Evolutionary conservation across 805 yeast genomes (phyloP), one percentile per base, ranked within the genome.

Genomic region (Nakazawaea molendinolei): DNA sequence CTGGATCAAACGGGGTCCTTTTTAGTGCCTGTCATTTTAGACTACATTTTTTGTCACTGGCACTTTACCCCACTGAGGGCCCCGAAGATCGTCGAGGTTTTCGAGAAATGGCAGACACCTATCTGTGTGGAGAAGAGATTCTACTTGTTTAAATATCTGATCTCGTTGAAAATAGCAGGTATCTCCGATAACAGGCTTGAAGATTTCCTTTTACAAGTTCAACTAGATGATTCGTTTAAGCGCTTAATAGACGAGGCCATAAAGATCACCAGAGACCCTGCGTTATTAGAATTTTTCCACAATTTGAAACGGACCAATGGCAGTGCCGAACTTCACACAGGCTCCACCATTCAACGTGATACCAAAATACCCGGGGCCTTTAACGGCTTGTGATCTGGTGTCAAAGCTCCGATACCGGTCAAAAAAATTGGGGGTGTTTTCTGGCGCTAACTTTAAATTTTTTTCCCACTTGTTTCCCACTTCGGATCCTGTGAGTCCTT

Each of bases 31-130:
- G 48, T 64, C 48, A 41, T 70, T 3, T 46, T 71, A 13, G 60
- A 56, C 32, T 71, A 68, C 42, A 65, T 71, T 37, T 65, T 67
- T 51, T 52, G 60, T 8, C 71, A 69, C 40, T 71, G 72, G 73
- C 48, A 49, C 16, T 65, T 52, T 39, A 37, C 42, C 5, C 30
- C 33, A 4, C 28, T 29, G 7, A 41, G 51, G 7, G 49, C 53
- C 17, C 23, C 45, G 1, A 40, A 41, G 8, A 36, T 59, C 7
- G 40, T 40, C 5, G 40, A 30, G 14, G 46, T 44, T 28, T 63
- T 63, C 34, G 31, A 43, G 9, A 43, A 40, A 3, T 67, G 71
- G 69, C 48, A 52, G 5, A 34, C 57, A 9, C 33, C 39, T 5
- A 52, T 57, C 2, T 45, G 41, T 23, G 43, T 53, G 8, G 46